Percentiles rank a stretch among this genome's conserved stretches.
These are phyloP conservation scores for Coleophoma eucalyptorum DNA, from an alignment of 2,329 filamentous ascomycete species.

Conservation along the genomic window DNA sequence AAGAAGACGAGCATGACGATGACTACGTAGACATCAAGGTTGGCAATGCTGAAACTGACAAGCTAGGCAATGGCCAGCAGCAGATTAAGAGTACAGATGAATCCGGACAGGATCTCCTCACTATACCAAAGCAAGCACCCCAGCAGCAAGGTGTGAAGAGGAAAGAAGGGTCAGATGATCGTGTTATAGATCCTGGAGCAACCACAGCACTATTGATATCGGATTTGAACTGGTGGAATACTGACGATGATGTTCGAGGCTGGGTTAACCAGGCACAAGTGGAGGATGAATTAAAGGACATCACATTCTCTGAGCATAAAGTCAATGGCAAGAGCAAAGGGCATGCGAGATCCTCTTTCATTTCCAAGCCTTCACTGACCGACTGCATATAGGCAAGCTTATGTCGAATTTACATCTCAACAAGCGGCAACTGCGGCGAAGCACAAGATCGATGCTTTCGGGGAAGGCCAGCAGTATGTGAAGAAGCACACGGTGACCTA, in stretches of 20 bases:
- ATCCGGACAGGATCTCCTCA: constrained; percentile 28
- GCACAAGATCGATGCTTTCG: constrained; percentile 67
- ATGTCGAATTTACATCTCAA: constrained; percentile 77
- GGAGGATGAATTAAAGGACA: constrained; percentile 83
- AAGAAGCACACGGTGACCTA: constrained; percentile 72
- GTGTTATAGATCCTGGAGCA: constrained; percentile 54
- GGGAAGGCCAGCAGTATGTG: constrained; percentile 45
- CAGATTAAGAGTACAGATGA: constrained; percentile 38
- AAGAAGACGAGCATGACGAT: constrained; percentile 33
- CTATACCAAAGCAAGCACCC: constrained; percentile 30
- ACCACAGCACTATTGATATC: constrained; percentile 77
- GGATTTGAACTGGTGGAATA: constrained; percentile 95
- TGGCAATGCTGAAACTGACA: constrained; percentile 29
- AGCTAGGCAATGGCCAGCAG: constrained; percentile 28
- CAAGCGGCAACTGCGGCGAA: constrained; percentile 86
- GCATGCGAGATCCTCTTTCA: constrained; percentile 49
- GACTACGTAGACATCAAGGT: constrained; percentile 37
- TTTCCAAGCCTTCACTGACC: not conserved
- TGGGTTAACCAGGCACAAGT: constrained; percentile 78
- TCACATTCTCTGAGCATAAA: constrained; percentile 98
- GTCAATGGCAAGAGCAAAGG: constrained; percentile 99
- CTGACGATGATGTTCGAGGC: constrained; percentile 88
- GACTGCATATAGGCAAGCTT: constrained; percentile 56
- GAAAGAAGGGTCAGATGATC: constrained; percentile 55
- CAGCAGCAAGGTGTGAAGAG: constrained; percentile 56